These are phyloP conservation scores for Fraxinus latifolia DNA, from an alignment of 305 asterid genomes.

Conservation along the genomic window DNA sequence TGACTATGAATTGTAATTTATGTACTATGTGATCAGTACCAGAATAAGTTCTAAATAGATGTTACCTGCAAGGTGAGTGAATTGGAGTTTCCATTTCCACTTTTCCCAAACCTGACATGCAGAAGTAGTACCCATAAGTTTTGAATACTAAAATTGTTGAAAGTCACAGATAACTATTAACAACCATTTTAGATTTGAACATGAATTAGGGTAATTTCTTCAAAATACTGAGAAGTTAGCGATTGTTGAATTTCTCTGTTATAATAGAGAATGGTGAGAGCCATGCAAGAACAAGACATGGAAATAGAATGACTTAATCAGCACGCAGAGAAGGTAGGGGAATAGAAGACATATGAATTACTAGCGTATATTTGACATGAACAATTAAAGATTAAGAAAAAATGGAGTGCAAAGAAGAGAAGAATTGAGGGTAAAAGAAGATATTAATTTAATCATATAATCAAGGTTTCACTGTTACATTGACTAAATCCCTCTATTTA, in stretches of 20 bases:
- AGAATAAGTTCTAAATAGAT: conserved; percentile 8
- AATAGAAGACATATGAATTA: background rate
- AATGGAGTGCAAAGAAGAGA: background rate
- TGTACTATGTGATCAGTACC: conserved; percentile 11
- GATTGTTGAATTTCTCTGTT: conserved; percentile 8
- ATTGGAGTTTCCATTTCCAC: conserved; percentile 67
- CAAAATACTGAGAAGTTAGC: background rate
- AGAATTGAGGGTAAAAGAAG: background rate
- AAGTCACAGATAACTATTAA: conserved; percentile 11
- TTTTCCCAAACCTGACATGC: conserved; percentile 71
- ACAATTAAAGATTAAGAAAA: background rate
- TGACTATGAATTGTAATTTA: conserved; percentile 4
- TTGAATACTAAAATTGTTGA: conserved; percentile 17
- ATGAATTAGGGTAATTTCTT: background rate
- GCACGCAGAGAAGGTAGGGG: conserved; percentile 7
- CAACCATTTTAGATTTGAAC: conserved; percentile 14
- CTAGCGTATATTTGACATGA: background rate
- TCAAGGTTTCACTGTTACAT: background rate
- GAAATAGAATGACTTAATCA: background rate
- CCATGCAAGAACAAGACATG: background rate
- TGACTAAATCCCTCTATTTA: background rate
- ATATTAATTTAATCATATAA: too few species aligned
- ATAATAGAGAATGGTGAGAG: conserved; percentile 15
- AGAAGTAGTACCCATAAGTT: conserved; percentile 23
- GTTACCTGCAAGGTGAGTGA: conserved; percentile 74